Evolutionary conservation across 2,329 filamentous ascomycete species (phyloP).

Genomic region (Ophiocordyceps polyrhachis-furcata): DNA sequence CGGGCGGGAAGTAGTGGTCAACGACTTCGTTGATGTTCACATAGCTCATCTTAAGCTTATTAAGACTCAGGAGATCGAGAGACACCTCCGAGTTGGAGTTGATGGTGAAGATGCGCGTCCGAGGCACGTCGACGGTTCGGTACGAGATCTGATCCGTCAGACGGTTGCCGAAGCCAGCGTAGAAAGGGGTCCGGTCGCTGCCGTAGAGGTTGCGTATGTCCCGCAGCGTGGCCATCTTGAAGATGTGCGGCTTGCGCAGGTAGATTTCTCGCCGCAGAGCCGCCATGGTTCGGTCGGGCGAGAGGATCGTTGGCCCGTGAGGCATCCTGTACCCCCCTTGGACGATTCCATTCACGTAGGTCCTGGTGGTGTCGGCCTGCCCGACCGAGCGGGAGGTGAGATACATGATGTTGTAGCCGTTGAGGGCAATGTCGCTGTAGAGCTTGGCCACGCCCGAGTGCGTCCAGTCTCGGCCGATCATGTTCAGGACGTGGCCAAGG

Average conservation of each 20-base stretch:
- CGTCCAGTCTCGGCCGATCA: slow-evolving; percentile 96
- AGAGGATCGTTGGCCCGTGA: slow-evolving; percentile 83
- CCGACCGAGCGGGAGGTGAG: slow-evolving; percentile 87
- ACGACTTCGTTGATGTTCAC: slow-evolving; percentile 94
- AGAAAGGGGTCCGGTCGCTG: slow-evolving; percentile 64
- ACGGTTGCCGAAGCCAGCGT: slow-evolving; percentile 91
- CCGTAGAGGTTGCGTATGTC: slow-evolving; percentile 85
- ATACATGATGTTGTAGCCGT: slow-evolving; percentile 98
- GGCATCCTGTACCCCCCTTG: slow-evolving; percentile 79
- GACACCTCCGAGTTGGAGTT: slow-evolving; percentile 95
- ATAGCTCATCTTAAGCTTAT: slow-evolving; percentile 92
- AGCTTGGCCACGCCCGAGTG: slow-evolving; percentile 92
- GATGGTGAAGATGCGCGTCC: slow-evolving; percentile 92
- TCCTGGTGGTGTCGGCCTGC: slow-evolving; percentile 74
- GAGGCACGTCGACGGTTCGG: slow-evolving; percentile 85
- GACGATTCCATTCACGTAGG: slow-evolving; percentile 74
- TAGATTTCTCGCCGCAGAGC: slow-evolving; percentile 86
- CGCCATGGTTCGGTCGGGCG: slow-evolving; percentile 85
- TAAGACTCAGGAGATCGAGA: slow-evolving; percentile 72
- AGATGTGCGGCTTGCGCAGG: slow-evolving; percentile 88
- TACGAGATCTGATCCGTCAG: slow-evolving; percentile 94
- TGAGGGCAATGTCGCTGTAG: slow-evolving; percentile 85
- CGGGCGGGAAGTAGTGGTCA: slow-evolving; percentile 93
- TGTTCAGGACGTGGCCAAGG: slow-evolving; percentile 82
- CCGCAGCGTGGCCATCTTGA: slow-evolving; percentile 96